phyloP scores from a whole-genome alignment of 352 stramenopile species.

The Pythium insidiosum region DNA sequence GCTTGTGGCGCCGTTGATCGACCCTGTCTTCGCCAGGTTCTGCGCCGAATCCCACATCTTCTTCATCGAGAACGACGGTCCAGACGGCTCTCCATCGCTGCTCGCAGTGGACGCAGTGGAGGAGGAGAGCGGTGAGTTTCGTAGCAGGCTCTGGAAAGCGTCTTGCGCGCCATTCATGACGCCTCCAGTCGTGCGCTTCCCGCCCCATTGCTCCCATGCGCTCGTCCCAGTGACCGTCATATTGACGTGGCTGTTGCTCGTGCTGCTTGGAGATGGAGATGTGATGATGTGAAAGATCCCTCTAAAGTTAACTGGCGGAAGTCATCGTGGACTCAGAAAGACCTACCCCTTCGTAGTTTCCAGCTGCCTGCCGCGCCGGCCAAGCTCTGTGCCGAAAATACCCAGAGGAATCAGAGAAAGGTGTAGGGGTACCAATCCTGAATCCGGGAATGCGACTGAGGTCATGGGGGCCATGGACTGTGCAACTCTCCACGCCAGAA shows the following conservation, averaged over 20 bases:
- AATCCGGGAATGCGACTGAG: too few species aligned
- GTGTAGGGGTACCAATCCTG: too few species aligned
- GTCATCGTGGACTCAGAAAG: not conserved
- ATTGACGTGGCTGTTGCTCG: not conserved
- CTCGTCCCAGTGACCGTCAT: slow-evolving; percentile 2
- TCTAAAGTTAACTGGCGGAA: too few species aligned
- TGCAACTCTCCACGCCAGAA: too few species aligned
- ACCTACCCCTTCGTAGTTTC: too few species aligned
- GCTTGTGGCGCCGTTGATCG: slow-evolving; percentile 9
- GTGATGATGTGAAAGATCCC: not conserved
- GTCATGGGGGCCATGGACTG: too few species aligned
- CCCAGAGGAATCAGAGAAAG: too few species aligned
- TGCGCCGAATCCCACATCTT: slow-evolving; percentile 60
- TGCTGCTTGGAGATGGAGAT: not conserved
- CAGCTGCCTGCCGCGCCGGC: too few species aligned
- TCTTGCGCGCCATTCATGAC: slow-evolving; percentile 28
- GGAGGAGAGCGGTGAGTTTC: slow-evolving; percentile 34
- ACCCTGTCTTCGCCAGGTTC: slow-evolving; percentile 43
- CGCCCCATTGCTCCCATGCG: slow-evolving; percentile 68
- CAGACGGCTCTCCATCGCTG: slow-evolving; percentile 1
- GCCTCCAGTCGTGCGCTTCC: slow-evolving; percentile 34
- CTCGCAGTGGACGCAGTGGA: slow-evolving; percentile 23
- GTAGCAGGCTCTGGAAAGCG: slow-evolving; percentile 41
- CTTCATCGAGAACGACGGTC: slow-evolving; percentile 27
- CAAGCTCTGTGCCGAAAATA: too few species aligned